Base-by-base conservation (phyloP, 2,329 filamentous ascomycete genomes). In the Phaeosphaeria sp. region DNA sequence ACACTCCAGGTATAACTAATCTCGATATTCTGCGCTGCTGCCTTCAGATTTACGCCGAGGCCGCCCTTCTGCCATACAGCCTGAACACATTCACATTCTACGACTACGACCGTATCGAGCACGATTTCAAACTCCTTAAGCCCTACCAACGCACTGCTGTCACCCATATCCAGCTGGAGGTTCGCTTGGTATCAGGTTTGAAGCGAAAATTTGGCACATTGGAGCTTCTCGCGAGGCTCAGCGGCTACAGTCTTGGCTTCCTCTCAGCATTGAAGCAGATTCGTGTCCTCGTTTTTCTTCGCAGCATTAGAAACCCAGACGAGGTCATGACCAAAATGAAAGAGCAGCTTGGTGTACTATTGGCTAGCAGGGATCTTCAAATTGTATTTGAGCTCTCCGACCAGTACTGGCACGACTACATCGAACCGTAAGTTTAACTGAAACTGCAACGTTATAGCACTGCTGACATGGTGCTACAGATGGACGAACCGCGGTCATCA, bases 11-110 rank as follows among this genome's bases (percentile, higher is more conserved):
- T 11, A 5, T 51, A 5, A 6, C 11, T 5, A 30, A 11, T 30
- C 25, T 30, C 25, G 25, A 30, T 5, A 7, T 36, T 3, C 36
- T 51, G 2, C 21, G 78, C 68, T 17, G 75, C 13, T 60, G 27
- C 27, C 49, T 36, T 8, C 1, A 47, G 7, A 49, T 57, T 11
- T 43, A 51, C 20, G 7, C 3, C 2, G 48, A 49, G 33, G 24
- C 33, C 5, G 27, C 33, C 8, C n/a, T 22, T 2, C 20, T 49
- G 18, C 48, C 48, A 2, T 49, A 49, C 48, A 49, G 20, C 18
- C 3, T 39, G 1, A 49, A 49, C 18, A 36, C 30, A 2, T 22
- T 39, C 18, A 21, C n/a, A 5, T 21, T 20, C 47, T 13, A 18
- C 4, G 13, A 8, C 20, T 45, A 24, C 3, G 13, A 24, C 21